Evolutionary conservation across 2,329 filamentous ascomycete species (phyloP).

Genomic region (Aspergillus calidoustus): DNA sequence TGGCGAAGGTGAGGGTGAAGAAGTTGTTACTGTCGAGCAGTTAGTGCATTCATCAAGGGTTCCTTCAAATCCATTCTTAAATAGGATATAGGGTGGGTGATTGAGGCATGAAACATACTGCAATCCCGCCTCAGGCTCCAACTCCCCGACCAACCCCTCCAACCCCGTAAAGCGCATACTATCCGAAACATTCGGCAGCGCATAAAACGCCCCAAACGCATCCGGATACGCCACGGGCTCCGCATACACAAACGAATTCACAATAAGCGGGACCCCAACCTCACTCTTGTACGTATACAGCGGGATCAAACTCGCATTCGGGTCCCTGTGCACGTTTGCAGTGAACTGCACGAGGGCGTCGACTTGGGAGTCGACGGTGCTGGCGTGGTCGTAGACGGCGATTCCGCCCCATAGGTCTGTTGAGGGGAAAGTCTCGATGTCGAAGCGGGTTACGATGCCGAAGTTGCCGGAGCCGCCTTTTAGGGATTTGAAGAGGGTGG

Average conservation of each 20-base stretch:
- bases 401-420: background rate
- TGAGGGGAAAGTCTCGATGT: background rate
- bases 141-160: background rate
- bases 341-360: constrained; percentile 23
- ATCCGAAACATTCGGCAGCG: constrained; percentile 16
- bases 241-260: constrained; percentile 16
- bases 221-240: constrained; percentile 14
- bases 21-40: background rate
- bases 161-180: background rate
- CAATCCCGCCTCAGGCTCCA: background rate
- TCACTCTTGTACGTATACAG: constrained; percentile 36
- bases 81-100: too few relatives aligned
- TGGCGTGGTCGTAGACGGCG: background rate
- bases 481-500: background rate
- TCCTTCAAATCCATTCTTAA: too few relatives aligned
- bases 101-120: background rate
- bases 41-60: too few relatives aligned
- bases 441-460: constrained; percentile 5
- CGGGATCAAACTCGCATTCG: constrained; percentile 43
- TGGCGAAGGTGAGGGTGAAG: constrained; percentile 3
- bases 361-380: constrained; percentile 17
- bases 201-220: constrained; percentile 17
- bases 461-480: constrained; percentile 9
- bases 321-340: constrained; percentile 21
- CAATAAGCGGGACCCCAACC: constrained; percentile 20